Evolutionary conservation across 2,329 filamentous ascomycete genomes (phyloP), one percentile per base, ranked within the genome.

Genomic region (Helicocarpus griseus): DNA sequence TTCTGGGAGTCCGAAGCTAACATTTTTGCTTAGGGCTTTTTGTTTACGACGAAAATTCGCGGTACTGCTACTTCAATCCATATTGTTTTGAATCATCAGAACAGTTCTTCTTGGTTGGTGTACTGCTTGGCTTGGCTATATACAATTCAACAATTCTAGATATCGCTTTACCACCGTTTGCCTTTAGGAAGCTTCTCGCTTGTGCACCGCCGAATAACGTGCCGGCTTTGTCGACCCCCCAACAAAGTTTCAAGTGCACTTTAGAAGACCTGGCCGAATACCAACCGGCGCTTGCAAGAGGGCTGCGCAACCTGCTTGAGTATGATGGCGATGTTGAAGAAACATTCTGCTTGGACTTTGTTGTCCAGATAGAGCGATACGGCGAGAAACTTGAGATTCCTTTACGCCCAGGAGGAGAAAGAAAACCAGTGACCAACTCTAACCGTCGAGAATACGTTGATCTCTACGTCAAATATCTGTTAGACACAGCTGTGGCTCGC

Each of bases 111-210:
- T 77, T 95, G 21, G 86, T 96, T 26, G 90, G 90, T 0, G 87
- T 93, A 11, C 77, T 95, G 6, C 77, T 96, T 50, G 90, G 90
- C 0, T 74, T 96, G 53, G 90, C 90, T 13, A 95, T 96, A 55
- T 95, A 95, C 71, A 95, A 96, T 67, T 94, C 88, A 2, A 95
- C 88, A 0, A 95, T 95, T 58, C 74, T 96, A 17, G 90, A 95
- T 63, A 80, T 95, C 46, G 86, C 88, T 1, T 77, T 96, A 19
- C 90, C 90, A 1, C 87, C 89, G 0, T 95, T 95, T 65, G 85
- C 87, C 1, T 96, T 95, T 64, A 83, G 88, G 57, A 95, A 95
- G 66, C 77, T 96, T 19, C 76, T 95, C 38, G 82, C 87, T 2
- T 82, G 87, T 7, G 85, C 85, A 1, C 87, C 88, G n/a, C 69